Conservation (phyloP, 805 yeast genomes). For the Starmerella cellae region DNA sequence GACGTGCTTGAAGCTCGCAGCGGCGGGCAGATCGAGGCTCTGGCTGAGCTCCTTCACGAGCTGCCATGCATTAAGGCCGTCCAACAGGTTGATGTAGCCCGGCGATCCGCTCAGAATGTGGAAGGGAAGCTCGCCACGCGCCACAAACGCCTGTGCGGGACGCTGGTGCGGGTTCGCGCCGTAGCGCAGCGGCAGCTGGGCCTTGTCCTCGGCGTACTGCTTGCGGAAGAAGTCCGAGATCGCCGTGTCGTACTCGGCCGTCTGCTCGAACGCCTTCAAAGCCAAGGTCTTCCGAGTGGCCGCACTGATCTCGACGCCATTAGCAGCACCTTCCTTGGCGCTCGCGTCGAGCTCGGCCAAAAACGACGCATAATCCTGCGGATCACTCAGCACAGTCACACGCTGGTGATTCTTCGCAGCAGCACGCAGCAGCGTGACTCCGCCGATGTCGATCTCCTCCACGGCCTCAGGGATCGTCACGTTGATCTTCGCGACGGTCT, state of each 20-base stretch:
- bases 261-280: slow-evolving; percentile 93
- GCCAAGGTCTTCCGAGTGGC: slow-evolving; percentile 74
- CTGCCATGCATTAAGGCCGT: slow-evolving; percentile 98
- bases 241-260: slow-evolving; percentile 93
- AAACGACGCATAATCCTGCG: slow-evolving; percentile 79
- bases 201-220: slow-evolving; percentile 77
- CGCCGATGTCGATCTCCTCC: slow-evolving; percentile 96
- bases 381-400: slow-evolving; percentile 91
- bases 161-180: slow-evolving; percentile 99
- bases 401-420: slow-evolving; percentile 98
- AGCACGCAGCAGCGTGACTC: slow-evolving; percentile 92
- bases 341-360: slow-evolving; percentile 53
- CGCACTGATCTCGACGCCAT: slow-evolving; percentile 40
- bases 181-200: slow-evolving; percentile 90
- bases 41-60: slow-evolving; percentile 93
- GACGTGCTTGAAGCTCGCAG: slow-evolving; percentile 97
- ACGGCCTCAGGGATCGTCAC: slow-evolving; percentile 96
- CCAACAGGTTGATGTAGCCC: slow-evolving; percentile 91
- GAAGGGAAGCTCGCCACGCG: slow-evolving; percentile 81
- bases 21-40: slow-evolving; percentile 90
- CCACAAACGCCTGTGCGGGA: slow-evolving; percentile 93
- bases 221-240: slow-evolving; percentile 96
- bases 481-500: slow-evolving; percentile 87
- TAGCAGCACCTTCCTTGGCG: not conserved
- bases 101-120: slow-evolving; percentile 90